phyloP scores from a whole-genome alignment of 805 yeast genomes.

The Hanseniaspora guilliermondii region DNA sequence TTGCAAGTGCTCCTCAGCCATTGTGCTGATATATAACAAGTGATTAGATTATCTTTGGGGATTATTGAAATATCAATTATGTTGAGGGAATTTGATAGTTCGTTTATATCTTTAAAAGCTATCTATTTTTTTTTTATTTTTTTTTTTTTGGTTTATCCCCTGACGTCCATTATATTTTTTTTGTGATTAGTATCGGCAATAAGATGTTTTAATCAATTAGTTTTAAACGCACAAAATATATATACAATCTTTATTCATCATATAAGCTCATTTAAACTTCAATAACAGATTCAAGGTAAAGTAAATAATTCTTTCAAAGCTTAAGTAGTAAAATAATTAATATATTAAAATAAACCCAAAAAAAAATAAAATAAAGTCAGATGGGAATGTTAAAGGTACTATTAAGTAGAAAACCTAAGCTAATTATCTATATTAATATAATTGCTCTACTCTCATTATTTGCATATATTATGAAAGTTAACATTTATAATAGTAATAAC shows the following conservation, averaged over 20 bases:
- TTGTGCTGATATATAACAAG: not conserved
- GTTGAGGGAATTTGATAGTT: too few species aligned
- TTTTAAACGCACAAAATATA: too few species aligned
- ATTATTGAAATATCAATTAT: not conserved
- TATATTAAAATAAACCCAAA: not conserved
- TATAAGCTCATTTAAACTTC: too few species aligned
- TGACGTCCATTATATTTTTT: not conserved
- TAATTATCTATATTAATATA: not conserved
- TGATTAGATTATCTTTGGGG: not conserved
- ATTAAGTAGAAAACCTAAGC: not conserved
- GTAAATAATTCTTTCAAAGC: too few species aligned
- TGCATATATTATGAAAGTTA: not conserved
- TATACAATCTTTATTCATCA: too few species aligned
- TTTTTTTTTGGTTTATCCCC: not conserved
- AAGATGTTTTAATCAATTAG: not conserved
- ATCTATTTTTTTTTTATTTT: not conserved
- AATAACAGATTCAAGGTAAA: too few species aligned
- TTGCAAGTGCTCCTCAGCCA: not conserved
- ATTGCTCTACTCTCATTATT: not conserved
- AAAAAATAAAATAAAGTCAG: not conserved
- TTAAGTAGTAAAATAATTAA: not conserved
- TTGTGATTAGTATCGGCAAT: not conserved
- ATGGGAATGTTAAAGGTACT: not conserved
- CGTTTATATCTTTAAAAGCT: not conserved
- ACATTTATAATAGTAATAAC: not conserved